Percentiles rank a stretch among this genome's conserved stretches.
These are phyloP conservation scores for Avicennia marina DNA, from an alignment of 257 asterid genomes.

Conservation along the genomic window DNA sequence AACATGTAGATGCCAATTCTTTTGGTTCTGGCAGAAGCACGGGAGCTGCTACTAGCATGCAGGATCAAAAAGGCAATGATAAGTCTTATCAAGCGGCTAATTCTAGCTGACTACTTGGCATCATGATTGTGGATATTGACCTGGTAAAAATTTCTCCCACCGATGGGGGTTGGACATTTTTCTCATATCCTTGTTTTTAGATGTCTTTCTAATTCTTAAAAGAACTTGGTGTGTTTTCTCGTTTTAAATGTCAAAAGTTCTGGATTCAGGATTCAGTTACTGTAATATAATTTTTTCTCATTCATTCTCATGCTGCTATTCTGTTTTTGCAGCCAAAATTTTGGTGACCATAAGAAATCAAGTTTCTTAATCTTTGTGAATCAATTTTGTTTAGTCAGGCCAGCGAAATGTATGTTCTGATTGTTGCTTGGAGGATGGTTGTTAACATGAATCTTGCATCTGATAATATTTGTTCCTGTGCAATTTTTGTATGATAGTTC, in stretches of 20 bases:
- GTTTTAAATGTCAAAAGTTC: constrained; percentile 33
- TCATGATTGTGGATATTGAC: constrained; percentile 46
- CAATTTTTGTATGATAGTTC: too few relatives aligned
- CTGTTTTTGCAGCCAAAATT: not conserved
- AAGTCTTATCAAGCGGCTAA: constrained; percentile 31
- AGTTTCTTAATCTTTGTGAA: not conserved
- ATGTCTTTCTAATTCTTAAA: constrained; percentile 32
- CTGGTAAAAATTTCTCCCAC: constrained; percentile 38
- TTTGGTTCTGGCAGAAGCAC: constrained; percentile 32
- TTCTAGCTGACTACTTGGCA: constrained; percentile 42
- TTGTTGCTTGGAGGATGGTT: too few relatives aligned
- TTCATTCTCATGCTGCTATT: constrained; percentile 10
- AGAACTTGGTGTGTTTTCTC: constrained; percentile 37
- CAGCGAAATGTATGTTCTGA: not conserved
- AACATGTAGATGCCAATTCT: constrained; percentile 33
- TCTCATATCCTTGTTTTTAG: constrained; percentile 22
- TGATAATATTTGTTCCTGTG: too few relatives aligned
- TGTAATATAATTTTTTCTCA: constrained; percentile 42
- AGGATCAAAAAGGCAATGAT: constrained; percentile 26
- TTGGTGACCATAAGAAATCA: constrained; percentile 1
- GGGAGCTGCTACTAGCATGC: constrained; percentile 39
- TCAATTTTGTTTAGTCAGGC: not conserved
- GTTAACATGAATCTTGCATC: too few relatives aligned
- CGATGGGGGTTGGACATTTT: constrained; percentile 29
- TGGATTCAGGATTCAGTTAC: constrained; percentile 33